Conservation (phyloP, 2,329 filamentous ascomycete genomes). For the Neofusicoccum laricinum region DNA sequence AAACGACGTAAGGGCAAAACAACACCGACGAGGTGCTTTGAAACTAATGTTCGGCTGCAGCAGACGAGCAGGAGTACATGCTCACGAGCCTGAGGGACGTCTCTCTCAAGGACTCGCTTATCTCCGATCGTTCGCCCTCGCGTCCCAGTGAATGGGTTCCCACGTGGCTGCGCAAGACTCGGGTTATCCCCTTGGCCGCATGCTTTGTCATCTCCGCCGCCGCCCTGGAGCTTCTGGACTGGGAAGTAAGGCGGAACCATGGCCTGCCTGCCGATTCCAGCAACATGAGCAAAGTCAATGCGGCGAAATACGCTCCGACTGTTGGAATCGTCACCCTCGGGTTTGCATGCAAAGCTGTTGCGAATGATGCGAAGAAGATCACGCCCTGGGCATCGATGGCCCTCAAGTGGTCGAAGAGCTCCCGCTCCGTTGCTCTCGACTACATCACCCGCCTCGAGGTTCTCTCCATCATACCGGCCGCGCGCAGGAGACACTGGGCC, state of each 20-base stretch:
- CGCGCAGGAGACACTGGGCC: constrained; percentile 10
- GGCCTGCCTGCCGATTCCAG: background rate
- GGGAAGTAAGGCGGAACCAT: background rate
- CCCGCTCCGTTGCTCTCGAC: constrained; percentile 8
- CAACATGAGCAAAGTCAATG: background rate
- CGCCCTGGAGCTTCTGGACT: background rate
- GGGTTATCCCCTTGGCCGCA: background rate
- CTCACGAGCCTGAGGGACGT: background rate
- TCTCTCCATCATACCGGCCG: background rate
- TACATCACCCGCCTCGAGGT: constrained; percentile 9
- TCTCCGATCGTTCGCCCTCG: background rate
- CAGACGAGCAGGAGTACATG: constrained; percentile 14
- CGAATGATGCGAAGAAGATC: background rate
- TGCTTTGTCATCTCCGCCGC: constrained; percentile 4
- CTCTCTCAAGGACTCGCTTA: background rate
- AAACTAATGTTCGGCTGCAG: background rate
- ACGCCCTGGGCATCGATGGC: constrained; percentile 9
- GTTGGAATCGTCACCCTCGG: constrained; percentile 5
- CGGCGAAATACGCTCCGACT: constrained; percentile 2
- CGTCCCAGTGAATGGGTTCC: background rate
- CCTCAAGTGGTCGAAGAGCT: constrained; percentile 9
- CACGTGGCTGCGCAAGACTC: constrained; percentile 4
- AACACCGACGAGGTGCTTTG: background rate
- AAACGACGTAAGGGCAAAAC: background rate
- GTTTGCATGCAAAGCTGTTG: constrained; percentile 4